Evolutionary conservation across 495 filamentous ascomycete species (phyloP).

Genomic region (Lindgomyces ingoldianus): DNA sequence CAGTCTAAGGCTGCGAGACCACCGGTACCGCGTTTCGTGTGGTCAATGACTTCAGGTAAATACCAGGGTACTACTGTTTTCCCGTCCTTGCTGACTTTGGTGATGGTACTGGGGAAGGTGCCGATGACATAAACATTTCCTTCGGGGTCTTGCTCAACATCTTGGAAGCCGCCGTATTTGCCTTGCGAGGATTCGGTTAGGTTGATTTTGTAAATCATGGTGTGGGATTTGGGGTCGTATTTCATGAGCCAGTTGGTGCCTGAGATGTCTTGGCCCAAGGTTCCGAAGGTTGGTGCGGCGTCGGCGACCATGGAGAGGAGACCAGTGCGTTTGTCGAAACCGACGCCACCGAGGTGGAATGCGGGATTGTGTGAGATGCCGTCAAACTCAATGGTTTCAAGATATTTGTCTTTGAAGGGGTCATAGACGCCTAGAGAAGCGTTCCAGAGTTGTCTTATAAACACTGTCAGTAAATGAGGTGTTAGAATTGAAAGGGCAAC

Average conservation of each 20-base stretch:
- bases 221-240: conserved; percentile 8
- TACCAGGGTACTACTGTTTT: conserved; percentile 26
- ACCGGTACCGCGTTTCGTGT: conserved; percentile 21
- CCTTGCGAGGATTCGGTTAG: conserved; percentile 20
- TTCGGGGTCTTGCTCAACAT: conserved; percentile 29
- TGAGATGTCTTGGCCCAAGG: conserved; percentile 23
- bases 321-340: conserved; percentile 9
- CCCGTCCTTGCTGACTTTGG: conserved; percentile 15
- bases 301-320: conserved; percentile 29
- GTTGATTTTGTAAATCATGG: conserved; percentile 25
- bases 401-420: conserved; percentile 17
- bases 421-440: conserved; percentile 35
- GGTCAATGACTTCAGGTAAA: conserved; percentile 19
- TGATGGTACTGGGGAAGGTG: conserved; percentile 19
- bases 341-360: conserved; percentile 33
- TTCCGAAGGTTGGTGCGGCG: conserved; percentile 8
- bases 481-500: neutral
- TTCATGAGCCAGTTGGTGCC: conserved; percentile 32
- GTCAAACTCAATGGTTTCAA: conserved; percentile 19
- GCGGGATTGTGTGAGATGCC: conserved; percentile 27
- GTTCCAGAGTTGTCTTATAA: conserved; percentile 30
- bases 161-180: conserved; percentile 31
- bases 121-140: conserved; percentile 27
- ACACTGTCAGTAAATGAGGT: neutral
- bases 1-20: conserved; percentile 26